Conservation (phyloP, 495 filamentous ascomycete genomes). For the Stereocaulon alpinum region DNA sequence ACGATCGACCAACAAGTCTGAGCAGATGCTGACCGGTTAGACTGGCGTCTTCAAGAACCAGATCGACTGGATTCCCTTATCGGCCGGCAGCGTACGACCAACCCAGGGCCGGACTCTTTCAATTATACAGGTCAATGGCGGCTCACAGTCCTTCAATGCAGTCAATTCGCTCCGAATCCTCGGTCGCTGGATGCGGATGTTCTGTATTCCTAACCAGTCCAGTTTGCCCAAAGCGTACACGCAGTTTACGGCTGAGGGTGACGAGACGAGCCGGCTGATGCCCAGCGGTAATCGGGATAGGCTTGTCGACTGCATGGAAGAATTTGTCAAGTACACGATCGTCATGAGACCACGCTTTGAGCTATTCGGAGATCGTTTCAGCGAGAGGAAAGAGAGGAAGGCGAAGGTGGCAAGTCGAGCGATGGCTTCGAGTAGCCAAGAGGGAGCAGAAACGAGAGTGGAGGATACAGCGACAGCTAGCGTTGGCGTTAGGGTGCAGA, state of each 20-base stretch:
- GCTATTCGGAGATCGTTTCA: constrained; percentile 2
- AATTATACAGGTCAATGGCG: constrained; percentile 55
- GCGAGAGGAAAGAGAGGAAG: constrained; percentile 3
- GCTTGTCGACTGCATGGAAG: constrained; percentile 68
- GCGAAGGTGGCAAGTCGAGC: neutral
- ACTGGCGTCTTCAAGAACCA: constrained; percentile 68
- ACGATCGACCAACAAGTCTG: neutral
- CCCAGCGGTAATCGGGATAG: constrained; percentile 54
- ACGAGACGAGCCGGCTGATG: constrained; percentile 38
- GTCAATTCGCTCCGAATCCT: constrained; percentile 62
- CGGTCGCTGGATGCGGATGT: constrained; percentile 73
- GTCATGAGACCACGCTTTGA: constrained; percentile 1
- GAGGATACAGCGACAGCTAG: too few relatives aligned
- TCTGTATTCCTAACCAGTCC: constrained; percentile 59
- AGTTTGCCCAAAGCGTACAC: constrained; percentile 56
- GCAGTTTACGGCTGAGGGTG: constrained; percentile 47
- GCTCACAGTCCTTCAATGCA: constrained; percentile 62
- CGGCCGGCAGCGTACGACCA: constrained; percentile 51
- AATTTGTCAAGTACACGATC: constrained; percentile 52
- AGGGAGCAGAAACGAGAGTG: too few relatives aligned
- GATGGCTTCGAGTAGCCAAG: too few relatives aligned
- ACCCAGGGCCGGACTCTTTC: constrained; percentile 60
- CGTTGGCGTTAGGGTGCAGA: too few relatives aligned
- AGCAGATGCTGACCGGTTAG: constrained; percentile 19
- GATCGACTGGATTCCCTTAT: constrained; percentile 65